These are phyloP conservation scores for Aphanomyces cochlioides DNA, from an alignment of 352 stramenopile genomes.

Conservation along the genomic window DNA sequence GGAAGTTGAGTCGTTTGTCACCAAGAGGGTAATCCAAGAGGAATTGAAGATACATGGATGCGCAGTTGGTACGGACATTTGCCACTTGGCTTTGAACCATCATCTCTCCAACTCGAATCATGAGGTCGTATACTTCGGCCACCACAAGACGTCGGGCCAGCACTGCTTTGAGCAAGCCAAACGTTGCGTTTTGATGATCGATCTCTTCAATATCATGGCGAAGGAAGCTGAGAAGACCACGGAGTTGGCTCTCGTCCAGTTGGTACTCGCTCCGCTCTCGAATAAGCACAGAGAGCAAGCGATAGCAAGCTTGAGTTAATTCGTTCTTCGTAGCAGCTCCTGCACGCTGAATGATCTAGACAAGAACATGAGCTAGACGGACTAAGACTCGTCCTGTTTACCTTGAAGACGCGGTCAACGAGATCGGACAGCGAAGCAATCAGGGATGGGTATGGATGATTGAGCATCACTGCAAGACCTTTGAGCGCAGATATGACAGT, in stretches of 20 bases:
- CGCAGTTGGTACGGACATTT: conserved; percentile 77
- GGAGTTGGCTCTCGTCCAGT: conserved; percentile 66
- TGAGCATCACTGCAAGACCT: conserved; percentile 87
- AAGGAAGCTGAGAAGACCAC: conserved; percentile 90
- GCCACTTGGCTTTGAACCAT: conserved; percentile 90
- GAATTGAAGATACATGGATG: conserved; percentile 84
- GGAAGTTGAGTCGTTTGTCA: conserved; percentile 88
- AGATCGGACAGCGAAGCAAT: conserved; percentile 70
- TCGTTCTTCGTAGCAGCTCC: conserved; percentile 91
- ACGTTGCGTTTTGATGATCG: conserved; percentile 94
- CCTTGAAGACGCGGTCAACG: conserved; percentile 88
- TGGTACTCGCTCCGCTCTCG: conserved; percentile 55
- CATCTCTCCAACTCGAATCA: conserved; percentile 92
- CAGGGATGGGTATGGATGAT: conserved; percentile 86
- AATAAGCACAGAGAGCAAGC: conserved; percentile 88
- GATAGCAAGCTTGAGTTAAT: conserved; percentile 94
- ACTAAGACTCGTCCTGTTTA: neutral
- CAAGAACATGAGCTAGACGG: neutral
- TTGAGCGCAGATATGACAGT: conserved; percentile 91
- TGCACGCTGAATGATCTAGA: conserved; percentile 75
- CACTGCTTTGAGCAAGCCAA: conserved; percentile 91
- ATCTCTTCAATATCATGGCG: conserved; percentile 88
- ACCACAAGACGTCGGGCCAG: conserved; percentile 88
- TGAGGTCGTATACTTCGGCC: conserved; percentile 95
- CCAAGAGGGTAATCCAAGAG: conserved; percentile 95